Evolutionary conservation across 2,329 filamentous ascomycete genomes (phyloP).

Genomic region (Aspergillus amoenus): DNA sequence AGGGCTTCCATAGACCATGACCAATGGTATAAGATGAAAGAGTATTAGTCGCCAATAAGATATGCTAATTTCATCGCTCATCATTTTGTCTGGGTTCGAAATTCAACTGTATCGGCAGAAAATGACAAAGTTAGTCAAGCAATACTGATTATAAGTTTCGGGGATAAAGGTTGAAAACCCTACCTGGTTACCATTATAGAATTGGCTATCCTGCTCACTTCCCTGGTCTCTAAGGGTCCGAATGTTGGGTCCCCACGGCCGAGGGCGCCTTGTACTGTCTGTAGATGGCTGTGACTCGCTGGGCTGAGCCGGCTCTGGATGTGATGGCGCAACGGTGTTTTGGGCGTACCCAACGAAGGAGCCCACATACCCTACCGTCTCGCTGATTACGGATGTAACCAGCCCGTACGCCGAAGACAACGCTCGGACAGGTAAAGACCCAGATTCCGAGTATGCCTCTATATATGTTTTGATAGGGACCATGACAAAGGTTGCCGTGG

Average conservation of each 20-base stretch:
- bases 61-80: conserved; percentile 1
- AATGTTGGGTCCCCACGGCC: conserved; percentile 38
- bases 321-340: conserved; percentile 15
- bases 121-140: neutral
- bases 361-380: conserved; percentile 44
- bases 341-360: conserved; percentile 45
- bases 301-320: conserved; percentile 11
- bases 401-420: conserved; percentile 42
- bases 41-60: neutral
- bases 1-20: neutral
- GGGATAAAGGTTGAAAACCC: conserved; percentile 28
- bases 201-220: conserved; percentile 60
- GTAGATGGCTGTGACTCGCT: conserved; percentile 5
- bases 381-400: conserved; percentile 43
- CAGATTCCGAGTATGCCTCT: conserved; percentile 54
- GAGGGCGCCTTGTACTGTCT: conserved; percentile 15
- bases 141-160: neutral
- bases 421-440: conserved; percentile 42
- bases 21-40: neutral
- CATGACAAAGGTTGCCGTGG: conserved; percentile 79
- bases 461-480: conserved; percentile 66
- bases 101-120: conserved; percentile 17
- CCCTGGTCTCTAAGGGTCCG: conserved; percentile 56
- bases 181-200: conserved; percentile 92
- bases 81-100: conserved; percentile 22